These are phyloP conservation scores for Plectranthus barbatus DNA, from an alignment of 257 asterid genomes.

Conservation along the genomic window DNA sequence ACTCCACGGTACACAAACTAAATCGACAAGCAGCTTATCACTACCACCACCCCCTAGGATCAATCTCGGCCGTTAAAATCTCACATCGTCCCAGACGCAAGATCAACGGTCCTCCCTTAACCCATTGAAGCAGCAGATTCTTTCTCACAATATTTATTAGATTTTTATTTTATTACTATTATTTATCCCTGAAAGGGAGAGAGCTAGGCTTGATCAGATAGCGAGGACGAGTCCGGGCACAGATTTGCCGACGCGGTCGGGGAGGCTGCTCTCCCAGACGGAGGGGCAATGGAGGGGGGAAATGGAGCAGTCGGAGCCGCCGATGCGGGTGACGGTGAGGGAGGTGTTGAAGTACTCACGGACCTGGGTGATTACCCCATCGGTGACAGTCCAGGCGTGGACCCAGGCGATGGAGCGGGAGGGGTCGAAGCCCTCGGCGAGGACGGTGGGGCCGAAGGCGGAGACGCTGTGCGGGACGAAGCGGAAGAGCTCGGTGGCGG, in stretches of 20 bases:
- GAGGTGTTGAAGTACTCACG: constrained; percentile 94
- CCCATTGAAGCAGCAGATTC: constrained; percentile 19
- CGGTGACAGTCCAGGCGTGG: constrained; percentile 97
- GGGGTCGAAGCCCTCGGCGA: constrained; percentile 75
- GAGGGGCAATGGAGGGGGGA: constrained; percentile 42
- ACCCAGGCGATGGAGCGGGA: constrained; percentile 70
- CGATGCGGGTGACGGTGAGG: constrained; percentile 72
- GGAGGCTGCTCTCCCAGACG: constrained; percentile 70
- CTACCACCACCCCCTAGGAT: not conserved
- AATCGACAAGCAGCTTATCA: constrained; percentile 15
- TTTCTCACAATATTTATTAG: not conserved
- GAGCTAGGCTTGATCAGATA: too few relatives aligned
- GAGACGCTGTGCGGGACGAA: constrained; percentile 64
- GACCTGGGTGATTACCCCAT: constrained; percentile 95
- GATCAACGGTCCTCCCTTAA: constrained; percentile 21
- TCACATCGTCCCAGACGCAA: constrained; percentile 37
- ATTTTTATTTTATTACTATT: not conserved
- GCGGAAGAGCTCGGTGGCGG: constrained; percentile 44
- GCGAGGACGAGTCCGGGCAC: constrained; percentile 70
- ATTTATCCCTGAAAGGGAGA: too few relatives aligned
- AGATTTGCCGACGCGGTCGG: constrained; percentile 72
- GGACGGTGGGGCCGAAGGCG: constrained; percentile 72
- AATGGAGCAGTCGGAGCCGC: constrained; percentile 8
- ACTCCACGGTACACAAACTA: constrained; percentile 2
- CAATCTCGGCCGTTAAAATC: constrained; percentile 19